Percentiles rank a stretch among this genome's conserved stretches.
Evolutionary conservation across 2,329 filamentous ascomycete genomes (phyloP).

Genomic region (Purpureocillium takamizusanense): DNA sequence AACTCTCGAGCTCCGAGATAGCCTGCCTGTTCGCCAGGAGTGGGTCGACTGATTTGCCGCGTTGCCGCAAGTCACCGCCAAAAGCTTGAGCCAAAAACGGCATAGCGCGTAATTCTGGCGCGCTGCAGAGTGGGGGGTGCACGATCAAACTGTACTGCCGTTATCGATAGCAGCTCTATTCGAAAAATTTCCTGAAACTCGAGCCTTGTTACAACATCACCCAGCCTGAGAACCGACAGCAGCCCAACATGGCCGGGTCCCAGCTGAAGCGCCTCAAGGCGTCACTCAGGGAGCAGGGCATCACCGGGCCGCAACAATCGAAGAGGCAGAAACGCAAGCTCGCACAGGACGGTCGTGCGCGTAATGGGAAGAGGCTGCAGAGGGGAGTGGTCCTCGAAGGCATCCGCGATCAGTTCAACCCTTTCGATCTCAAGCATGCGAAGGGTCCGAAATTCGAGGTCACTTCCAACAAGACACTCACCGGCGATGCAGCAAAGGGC

Average conservation of each 20-base stretch:
- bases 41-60: no score
- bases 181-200: conserved; percentile 6
- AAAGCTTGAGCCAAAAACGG: conserved; percentile 4
- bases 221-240: background rate
- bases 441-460: conserved; percentile 79
- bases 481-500: conserved; percentile 43
- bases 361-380: conserved; percentile 64
- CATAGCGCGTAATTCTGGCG: no score
- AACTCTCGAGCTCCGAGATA: no score
- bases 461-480: conserved; percentile 54
- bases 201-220: background rate
- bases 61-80: conserved; percentile 14
- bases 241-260: conserved; percentile 71
- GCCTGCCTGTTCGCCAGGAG: no score
- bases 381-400: conserved; percentile 69
- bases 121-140: no score
- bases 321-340: conserved; percentile 85
- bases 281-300: conserved; percentile 79
- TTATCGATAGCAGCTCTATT: conserved; percentile 9
- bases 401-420: conserved; percentile 95
- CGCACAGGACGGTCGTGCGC: conserved; percentile 55
- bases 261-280: conserved; percentile 94
- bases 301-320: conserved; percentile 84
- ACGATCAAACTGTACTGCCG: no score
- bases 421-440: conserved; percentile 84